Conservation (phyloP, 805 yeast genomes). For the Candida coquimbonensis region DNA sequence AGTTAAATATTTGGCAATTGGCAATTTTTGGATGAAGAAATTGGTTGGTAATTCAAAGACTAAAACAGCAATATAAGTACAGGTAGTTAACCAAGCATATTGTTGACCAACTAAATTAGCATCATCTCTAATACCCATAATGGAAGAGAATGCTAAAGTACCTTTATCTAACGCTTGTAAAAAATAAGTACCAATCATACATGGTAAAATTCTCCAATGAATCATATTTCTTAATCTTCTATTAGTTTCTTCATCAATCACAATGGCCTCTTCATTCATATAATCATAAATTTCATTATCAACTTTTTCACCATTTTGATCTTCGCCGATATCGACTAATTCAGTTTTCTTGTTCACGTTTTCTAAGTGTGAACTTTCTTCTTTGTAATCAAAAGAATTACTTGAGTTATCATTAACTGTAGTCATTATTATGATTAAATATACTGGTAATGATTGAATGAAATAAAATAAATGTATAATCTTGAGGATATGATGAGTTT, state of each 20-base stretch:
- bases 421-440: neutral
- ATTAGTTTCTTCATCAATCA: slow-evolving; percentile 26
- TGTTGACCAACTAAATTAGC: slow-evolving; percentile 37
- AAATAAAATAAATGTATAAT: neutral
- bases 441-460: neutral
- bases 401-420: slow-evolving; percentile 1
- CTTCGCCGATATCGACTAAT: neutral
- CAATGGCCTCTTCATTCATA: slow-evolving; percentile 20
- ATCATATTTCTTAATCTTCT: slow-evolving; percentile 36
- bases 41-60: slow-evolving; percentile 12
- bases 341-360: neutral
- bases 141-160: slow-evolving; percentile 35
- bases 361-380: slow-evolving; percentile 1
- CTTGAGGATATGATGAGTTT: neutral
- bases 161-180: slow-evolving; percentile 36
- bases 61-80: slow-evolving; percentile 10
- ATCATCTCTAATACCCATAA: slow-evolving; percentile 35
- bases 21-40: slow-evolving; percentile 39
- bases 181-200: slow-evolving; percentile 29
- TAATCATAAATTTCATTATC: slow-evolving; percentile 5
- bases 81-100: slow-evolving; percentile 17
- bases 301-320: neutral
- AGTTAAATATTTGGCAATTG: slow-evolving; percentile 41
- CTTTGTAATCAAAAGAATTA: slow-evolving; percentile 6
- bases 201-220: slow-evolving; percentile 32